Evolutionary conservation across 2,329 filamentous ascomycete species (phyloP).

Genomic region (Aspergillus jensenii): DNA sequence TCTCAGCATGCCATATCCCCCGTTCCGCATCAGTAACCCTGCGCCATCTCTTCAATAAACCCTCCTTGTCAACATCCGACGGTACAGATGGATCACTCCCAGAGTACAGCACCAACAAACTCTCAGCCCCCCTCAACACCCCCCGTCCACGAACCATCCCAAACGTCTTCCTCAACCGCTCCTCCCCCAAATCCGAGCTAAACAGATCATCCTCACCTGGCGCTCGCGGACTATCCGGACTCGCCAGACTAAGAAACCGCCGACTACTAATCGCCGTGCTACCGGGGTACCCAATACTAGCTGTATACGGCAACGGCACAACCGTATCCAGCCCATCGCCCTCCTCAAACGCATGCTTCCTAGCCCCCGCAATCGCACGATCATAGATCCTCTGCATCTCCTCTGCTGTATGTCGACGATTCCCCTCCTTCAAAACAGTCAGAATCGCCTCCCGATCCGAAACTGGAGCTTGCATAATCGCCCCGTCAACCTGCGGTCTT

Average conservation of each 20-base stretch:
- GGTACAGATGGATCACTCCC: constrained; percentile 48
- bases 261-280: constrained; percentile 53
- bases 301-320: constrained; percentile 35
- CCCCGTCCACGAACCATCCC: constrained; percentile 45
- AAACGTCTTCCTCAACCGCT: constrained; percentile 63
- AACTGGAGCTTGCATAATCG: constrained; percentile 76
- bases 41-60: constrained; percentile 45
- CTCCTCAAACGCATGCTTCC: constrained; percentile 14
- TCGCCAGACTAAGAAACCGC: constrained; percentile 59
- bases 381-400: constrained; percentile 25
- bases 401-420: constrained; percentile 26
- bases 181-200: constrained; percentile 67
- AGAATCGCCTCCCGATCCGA: constrained; percentile 70
- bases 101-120: constrained; percentile 46
- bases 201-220: constrained; percentile 83
- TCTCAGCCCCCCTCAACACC: constrained; percentile 34
- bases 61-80: constrained; percentile 45
- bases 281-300: constrained; percentile 29
- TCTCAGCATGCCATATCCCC: constrained; percentile 48
- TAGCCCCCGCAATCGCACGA: constrained; percentile 31
- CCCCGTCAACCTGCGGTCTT: constrained; percentile 64
- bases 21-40: constrained; percentile 38
- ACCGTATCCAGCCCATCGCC: constrained; percentile 14
- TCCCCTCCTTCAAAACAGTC: constrained; percentile 21
- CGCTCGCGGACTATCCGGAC: constrained; percentile 50